Conservation (phyloP, 257 asterid species). For the Solanum verrucosum region DNA sequence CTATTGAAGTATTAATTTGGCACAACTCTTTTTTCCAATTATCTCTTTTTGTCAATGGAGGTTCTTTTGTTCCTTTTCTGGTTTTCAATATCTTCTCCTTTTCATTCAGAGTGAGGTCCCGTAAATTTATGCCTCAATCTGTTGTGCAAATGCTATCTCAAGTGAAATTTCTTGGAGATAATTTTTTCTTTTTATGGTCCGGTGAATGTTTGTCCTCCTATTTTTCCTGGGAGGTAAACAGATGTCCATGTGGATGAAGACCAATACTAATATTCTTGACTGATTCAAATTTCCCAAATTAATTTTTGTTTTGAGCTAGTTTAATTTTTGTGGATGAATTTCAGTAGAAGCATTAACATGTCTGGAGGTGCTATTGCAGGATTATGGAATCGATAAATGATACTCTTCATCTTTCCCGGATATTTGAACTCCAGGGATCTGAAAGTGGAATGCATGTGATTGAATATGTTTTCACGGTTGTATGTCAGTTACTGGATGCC, state of each 20-base stretch:
- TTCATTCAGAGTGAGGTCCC: background rate
- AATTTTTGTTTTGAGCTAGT: background rate
- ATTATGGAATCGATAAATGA: slow-evolving; percentile 74
- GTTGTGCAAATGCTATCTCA: background rate
- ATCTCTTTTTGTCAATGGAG: background rate
- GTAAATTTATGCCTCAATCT: background rate
- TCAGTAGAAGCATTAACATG: slow-evolving; percentile 3
- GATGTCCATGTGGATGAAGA: background rate
- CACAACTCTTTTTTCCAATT: background rate
- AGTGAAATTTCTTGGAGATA: background rate
- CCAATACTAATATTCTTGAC: background rate
- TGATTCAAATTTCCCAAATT: background rate
- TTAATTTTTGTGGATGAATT: background rate
- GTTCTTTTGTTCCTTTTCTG: background rate
- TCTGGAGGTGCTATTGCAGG: slow-evolving; percentile 47
- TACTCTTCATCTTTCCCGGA: slow-evolving; percentile 52
- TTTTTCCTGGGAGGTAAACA: background rate
- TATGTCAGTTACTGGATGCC: slow-evolving; percentile 89
- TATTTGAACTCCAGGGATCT: slow-evolving; percentile 53
- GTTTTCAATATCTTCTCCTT: background rate
- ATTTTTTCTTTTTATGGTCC: background rate
- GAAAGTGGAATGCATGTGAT: slow-evolving; percentile 76
- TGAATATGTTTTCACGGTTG: slow-evolving; percentile 54
- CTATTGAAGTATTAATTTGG: background rate
- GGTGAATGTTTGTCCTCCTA: background rate